Evolutionary conservation across 1,284 basidiomycete genomes (phyloP), one percentile per base, ranked within the genome.

Genomic region (Moesziomyces globuligerus): DNA sequence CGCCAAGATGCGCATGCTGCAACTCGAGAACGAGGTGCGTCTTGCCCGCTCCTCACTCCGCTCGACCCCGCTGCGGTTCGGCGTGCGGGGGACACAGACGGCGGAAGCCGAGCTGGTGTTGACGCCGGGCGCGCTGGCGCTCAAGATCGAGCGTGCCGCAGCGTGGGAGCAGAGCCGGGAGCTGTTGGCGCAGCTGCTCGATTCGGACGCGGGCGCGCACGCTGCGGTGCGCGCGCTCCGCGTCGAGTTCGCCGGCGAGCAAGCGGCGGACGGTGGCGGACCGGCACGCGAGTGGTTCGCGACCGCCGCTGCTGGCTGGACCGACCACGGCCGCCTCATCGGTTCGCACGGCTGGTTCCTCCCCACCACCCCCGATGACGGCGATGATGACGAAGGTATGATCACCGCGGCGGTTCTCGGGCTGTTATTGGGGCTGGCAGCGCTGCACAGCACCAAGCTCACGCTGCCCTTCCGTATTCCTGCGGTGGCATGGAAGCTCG

Each of bases 261-360:
- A 56, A 2, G 75, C 75, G 3, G 70, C 72, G 25, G 75, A 77
- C 44, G 73, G 70, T 8, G 75, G 75, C 6, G 75, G 75, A 17
- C 61, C 74, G 23, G 55, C 60, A 4, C 65, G 74, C 39, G 75
- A 77, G 55, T 77, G 70, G 69, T 74, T 75, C 37, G 56, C 62
- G 47, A 49, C 56, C 43, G 52, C 75, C 3, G 64, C 60, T 18
- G 61, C 21, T 41, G 34, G 25, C 21, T 76, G 53, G 55, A 6
- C 15, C 11, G 49, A 46, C n/a, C 10, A 34, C 25, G 43, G 43
- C 24, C n/a, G 11, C 10, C 9, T 43, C 2, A 18, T 60, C 25
- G 43, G 52, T 8, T 24, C 39, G 11, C 64, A 51, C 20, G 49
- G 65, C 0, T 59, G 68, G 61, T 71, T 71, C 26, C 21, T 44